These are phyloP conservation scores for Debaryomyces tyrocola DNA, from an alignment of 805 yeast genomes.

Conservation along the genomic window DNA sequence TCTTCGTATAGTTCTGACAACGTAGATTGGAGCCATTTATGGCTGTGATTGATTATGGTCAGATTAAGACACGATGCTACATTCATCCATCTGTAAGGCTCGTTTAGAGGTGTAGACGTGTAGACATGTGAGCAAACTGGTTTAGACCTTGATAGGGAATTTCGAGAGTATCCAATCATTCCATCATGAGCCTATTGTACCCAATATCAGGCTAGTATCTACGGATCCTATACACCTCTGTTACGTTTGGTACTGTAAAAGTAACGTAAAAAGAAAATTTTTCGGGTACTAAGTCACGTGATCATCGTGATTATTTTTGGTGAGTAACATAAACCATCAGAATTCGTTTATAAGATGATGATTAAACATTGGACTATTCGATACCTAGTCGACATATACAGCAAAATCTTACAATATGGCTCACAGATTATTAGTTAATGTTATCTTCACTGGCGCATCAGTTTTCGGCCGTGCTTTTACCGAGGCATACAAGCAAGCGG, in stretches of 20 bases:
- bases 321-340: too few species aligned
- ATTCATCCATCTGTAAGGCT: constrained; percentile 25
- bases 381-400: too few species aligned
- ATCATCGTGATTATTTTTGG: too few species aligned
- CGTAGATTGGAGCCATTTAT: constrained; percentile 7
- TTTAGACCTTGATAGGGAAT: too few species aligned
- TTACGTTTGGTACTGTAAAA: too few species aligned
- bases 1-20: constrained; percentile 30
- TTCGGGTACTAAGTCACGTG: neutral
- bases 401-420: constrained; percentile 53
- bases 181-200: too few species aligned
- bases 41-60: constrained; percentile 21
- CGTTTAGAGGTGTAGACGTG: neutral
- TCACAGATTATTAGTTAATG: constrained; percentile 86
- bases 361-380: too few species aligned
- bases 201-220: too few species aligned
- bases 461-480: constrained; percentile 95
- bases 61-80: constrained; percentile 57
- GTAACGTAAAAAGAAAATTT: neutral
- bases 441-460: constrained; percentile 89
- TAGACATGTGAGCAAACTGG: neutral
- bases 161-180: too few species aligned
- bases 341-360: too few species aligned
- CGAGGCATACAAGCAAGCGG: constrained; percentile 97
- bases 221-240: too few species aligned